Percentiles rank a stretch among this genome's conserved stretches.
phyloP scores from a whole-genome alignment of 1,139 yeast genomes.

The Hyphopichia wangnamkhiaoensis region DNA sequence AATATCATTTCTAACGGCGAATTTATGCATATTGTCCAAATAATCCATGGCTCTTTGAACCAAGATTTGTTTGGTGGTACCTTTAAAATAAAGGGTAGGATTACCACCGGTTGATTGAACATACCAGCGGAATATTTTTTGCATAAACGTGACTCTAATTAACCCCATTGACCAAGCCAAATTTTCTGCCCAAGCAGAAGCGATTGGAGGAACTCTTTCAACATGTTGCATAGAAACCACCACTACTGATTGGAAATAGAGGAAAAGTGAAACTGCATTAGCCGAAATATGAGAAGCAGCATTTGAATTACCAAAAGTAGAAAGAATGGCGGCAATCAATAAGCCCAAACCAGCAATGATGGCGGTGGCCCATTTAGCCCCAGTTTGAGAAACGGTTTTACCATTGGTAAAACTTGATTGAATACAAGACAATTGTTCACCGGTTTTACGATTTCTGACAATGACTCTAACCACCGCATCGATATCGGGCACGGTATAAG shows the following conservation, averaged over 20 bases:
- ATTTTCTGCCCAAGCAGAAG: constrained; percentile 78
- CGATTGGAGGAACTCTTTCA: constrained; percentile 75
- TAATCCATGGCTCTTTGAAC: constrained; percentile 60
- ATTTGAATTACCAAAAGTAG: constrained; percentile 75
- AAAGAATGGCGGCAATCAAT: constrained; percentile 63
- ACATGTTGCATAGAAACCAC: constrained; percentile 73
- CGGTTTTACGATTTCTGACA: constrained; percentile 38
- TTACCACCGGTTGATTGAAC: constrained; percentile 78
- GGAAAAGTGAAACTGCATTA: constrained; percentile 69
- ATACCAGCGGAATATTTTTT: constrained; percentile 77
- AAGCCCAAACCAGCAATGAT: constrained; percentile 78
- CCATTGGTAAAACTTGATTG: constrained; percentile 73
- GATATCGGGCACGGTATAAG: constrained; percentile 74
- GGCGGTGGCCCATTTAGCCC: constrained; percentile 85
- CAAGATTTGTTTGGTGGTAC: constrained; percentile 59
- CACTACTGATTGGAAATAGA: constrained; percentile 77
- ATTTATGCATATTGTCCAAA: constrained; percentile 24
- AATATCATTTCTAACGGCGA: constrained; percentile 15
- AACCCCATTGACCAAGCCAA: constrained; percentile 87
- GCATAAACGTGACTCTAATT: constrained; percentile 69
- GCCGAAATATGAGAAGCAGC: constrained; percentile 81
- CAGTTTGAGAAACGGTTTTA: constrained; percentile 71
- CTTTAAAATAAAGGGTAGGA: constrained; percentile 61
- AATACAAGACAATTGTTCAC: constrained; percentile 59
- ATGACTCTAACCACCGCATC: constrained; percentile 68